These are phyloP conservation scores for Bromus sterilis DNA, from an alignment of 176 grass and related monocot genomes.

Conservation along the genomic window DNA sequence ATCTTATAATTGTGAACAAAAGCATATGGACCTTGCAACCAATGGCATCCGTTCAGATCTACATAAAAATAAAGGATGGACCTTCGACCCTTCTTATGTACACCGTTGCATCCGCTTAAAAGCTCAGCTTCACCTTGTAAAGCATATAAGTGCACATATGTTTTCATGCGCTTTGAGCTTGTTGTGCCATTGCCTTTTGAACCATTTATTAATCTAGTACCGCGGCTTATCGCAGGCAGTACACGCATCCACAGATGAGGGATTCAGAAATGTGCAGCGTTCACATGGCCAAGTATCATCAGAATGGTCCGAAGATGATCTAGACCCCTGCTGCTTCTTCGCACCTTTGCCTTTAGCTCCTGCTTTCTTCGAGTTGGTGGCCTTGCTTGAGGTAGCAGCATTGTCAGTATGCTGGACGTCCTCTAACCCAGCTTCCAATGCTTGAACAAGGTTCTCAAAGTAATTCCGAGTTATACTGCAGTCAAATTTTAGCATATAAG, in stretches of 20 bases:
- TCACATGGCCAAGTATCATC: conserved; percentile 53
- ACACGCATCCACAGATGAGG: conserved; percentile 26
- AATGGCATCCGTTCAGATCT: neutral
- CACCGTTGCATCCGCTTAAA: conserved; percentile 7
- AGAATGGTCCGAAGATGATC: conserved; percentile 23
- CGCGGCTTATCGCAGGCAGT: conserved; percentile 12
- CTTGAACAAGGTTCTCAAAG: conserved; percentile 93
- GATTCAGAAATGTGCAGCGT: conserved; percentile 54
- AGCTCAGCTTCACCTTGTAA: neutral
- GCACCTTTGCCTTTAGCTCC: conserved; percentile 35
- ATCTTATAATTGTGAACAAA: no score
- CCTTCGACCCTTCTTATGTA: neutral
- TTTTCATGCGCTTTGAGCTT: conserved; percentile 1
- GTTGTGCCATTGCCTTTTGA: neutral
- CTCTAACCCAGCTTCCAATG: conserved; percentile 71
- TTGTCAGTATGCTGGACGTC: conserved; percentile 43
- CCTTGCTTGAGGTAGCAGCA: conserved; percentile 24
- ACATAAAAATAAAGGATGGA: neutral
- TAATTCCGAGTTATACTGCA: conserved; percentile 77
- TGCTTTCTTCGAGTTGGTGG: conserved; percentile 39
- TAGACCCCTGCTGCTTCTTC: conserved; percentile 37
- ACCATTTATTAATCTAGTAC: conserved; percentile 7
- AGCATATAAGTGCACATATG: neutral
- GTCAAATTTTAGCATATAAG: neutral
- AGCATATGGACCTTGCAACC: neutral